These are phyloP conservation scores for Ceriops zippeliana DNA, from an alignment of 345 rosid species.

Conservation along the genomic window DNA sequence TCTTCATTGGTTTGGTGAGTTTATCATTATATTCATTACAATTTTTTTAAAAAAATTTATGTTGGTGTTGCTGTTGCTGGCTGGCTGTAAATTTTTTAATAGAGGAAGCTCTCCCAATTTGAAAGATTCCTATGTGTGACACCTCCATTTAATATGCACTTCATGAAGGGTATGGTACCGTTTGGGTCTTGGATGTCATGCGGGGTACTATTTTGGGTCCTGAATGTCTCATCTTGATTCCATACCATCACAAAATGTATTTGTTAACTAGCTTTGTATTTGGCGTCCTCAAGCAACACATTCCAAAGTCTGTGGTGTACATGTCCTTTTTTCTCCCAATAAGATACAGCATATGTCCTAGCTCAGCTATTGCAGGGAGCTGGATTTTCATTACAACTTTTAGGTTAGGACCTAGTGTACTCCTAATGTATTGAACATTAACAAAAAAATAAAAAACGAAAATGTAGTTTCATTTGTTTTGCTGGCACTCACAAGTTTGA, in stretches of 20 bases:
- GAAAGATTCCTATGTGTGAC: background rate
- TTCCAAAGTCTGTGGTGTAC: background rate
- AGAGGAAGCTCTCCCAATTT: background rate
- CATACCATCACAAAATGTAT: background rate
- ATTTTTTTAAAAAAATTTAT: background rate
- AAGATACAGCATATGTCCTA: no score
- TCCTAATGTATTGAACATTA: no score
- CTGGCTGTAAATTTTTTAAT: background rate
- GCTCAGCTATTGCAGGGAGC: no score
- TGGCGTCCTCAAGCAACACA: background rate
- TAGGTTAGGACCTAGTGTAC: no score
- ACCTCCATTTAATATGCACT: background rate
- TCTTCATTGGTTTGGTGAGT: conserved; percentile 97
- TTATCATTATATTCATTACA: conserved; percentile 1
- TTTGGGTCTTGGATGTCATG: background rate
- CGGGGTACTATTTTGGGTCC: background rate
- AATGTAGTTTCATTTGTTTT: background rate
- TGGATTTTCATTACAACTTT: no score
- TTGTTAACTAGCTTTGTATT: background rate
- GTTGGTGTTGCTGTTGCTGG: background rate
- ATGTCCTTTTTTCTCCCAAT: no score
- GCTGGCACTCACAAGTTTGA: conserved; percentile 19
- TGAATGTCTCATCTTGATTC: background rate
- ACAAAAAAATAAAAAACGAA: no score
- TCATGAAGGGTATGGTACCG: background rate